Conservation (phyloP, 2,329 filamentous ascomycete species). For the Pseudopithomyces chartarum region DNA sequence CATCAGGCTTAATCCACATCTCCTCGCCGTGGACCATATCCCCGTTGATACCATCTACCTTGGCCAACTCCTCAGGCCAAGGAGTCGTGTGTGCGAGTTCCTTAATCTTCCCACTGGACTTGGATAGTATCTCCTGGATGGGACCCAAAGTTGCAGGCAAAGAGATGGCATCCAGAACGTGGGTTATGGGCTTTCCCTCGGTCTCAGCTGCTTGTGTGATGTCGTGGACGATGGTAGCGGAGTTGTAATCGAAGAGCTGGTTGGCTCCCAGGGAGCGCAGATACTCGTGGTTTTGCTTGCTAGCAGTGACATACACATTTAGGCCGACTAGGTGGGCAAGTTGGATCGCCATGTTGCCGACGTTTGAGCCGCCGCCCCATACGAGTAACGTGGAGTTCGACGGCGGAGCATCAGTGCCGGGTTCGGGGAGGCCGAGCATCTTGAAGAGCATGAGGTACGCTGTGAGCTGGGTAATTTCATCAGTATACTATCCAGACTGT, state of each 20-base stretch:
- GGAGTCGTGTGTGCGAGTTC: not conserved
- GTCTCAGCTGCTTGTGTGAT: not conserved
- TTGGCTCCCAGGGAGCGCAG: not conserved
- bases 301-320: not conserved
- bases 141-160: not conserved
- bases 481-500: not conserved
- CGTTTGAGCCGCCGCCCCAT: not conserved
- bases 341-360: conserved; percentile 1
- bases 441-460: not conserved
- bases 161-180: not conserved
- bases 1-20: not conserved
- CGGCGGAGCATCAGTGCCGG: not conserved
- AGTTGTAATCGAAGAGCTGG: conserved; percentile 1
- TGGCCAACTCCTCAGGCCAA: not conserved
- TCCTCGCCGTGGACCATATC: not conserved
- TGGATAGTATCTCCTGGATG: not conserved
- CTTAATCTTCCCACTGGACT: not conserved
- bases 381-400: not conserved
- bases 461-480: not conserved
- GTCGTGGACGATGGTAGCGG: not conserved
- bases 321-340: not conserved
- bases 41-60: not conserved
- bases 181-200: not conserved
- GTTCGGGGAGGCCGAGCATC: not conserved
- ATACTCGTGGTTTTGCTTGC: conserved; percentile 3